phyloP scores from a whole-genome alignment of 1,284 basidiomycete species.

The Ceratobasidium theobromae region DNA sequence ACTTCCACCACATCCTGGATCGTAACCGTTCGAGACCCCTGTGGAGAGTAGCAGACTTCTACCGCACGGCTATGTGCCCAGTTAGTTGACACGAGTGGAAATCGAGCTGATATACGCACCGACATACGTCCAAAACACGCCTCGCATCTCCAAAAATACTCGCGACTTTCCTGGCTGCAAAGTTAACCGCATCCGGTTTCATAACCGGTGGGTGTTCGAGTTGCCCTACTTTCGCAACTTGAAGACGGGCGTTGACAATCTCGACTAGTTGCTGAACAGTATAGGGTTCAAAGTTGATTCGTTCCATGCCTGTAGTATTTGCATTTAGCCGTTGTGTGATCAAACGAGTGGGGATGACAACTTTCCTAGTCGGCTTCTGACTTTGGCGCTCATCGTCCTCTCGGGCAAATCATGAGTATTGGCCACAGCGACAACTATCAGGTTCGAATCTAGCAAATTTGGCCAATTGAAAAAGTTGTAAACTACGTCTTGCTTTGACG shows the following conservation, averaged over 20 bases:
- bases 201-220: constrained; percentile 61
- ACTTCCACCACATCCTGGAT: constrained; percentile 79
- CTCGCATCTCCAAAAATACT: constrained; percentile 94
- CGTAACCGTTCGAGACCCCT: constrained; percentile 58
- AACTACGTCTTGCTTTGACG: constrained; percentile 94
- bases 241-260: constrained; percentile 83
- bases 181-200: constrained; percentile 73
- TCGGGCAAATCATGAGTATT: constrained; percentile 99
- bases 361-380: constrained; percentile 86
- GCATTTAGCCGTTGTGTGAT: not conserved
- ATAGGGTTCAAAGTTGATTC: constrained; percentile 95
- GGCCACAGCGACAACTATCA: constrained; percentile 95
- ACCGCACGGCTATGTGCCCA: constrained; percentile 65
- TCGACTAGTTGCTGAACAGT: constrained; percentile 76
- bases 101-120: constrained; percentile 47
- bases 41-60: constrained; percentile 59
- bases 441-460: constrained; percentile 77
- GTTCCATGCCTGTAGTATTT: constrained; percentile 72
- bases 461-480: constrained; percentile 99
- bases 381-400: constrained; percentile 87
- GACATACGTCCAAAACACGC: constrained; percentile 90
- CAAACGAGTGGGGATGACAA: not conserved
- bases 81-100: not conserved
- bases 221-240: constrained; percentile 56
- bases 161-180: constrained; percentile 90